Evolutionary conservation across 2,329 filamentous ascomycete genomes (phyloP).

Genomic region (Hymenoscyphus albidus): DNA sequence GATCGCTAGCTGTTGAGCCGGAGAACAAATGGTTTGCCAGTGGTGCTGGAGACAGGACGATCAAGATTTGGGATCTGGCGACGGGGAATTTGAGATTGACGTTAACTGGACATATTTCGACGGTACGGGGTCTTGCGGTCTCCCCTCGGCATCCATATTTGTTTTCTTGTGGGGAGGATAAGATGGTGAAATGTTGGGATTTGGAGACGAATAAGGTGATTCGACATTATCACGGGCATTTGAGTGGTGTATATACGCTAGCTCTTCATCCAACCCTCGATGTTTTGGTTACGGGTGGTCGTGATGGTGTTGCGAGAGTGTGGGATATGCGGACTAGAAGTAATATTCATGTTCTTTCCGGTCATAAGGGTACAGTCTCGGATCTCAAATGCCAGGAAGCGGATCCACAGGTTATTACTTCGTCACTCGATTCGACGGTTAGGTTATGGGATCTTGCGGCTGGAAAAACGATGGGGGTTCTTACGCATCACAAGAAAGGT

Average conservation of each 20-base stretch:
- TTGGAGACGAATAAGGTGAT: constrained; percentile 99
- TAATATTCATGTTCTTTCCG: constrained; percentile 89
- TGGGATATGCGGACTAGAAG: constrained; percentile 98
- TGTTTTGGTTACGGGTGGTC: constrained; percentile 88
- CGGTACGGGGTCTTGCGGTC: constrained; percentile 85
- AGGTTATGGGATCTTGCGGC: constrained; percentile 94
- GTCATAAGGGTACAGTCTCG: constrained; percentile 86
- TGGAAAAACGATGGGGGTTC: constrained; percentile 90
- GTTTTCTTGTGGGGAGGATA: constrained; percentile 97
- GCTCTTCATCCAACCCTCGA: constrained; percentile 92
- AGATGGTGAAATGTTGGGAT: constrained; percentile 99
- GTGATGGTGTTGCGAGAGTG: constrained; percentile 89
- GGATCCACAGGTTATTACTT: constrained; percentile 90
- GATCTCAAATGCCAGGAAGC: constrained; percentile 91
- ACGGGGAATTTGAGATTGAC: constrained; percentile 81
- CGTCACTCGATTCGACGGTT: constrained; percentile 88
- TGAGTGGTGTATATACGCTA: constrained; percentile 92
- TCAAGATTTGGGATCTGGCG: constrained; percentile 98
- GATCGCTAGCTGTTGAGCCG: constrained; percentile 84
- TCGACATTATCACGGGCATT: constrained; percentile 92
- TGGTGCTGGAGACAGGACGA: constrained; percentile 90
- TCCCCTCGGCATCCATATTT: constrained; percentile 93
- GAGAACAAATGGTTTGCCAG: constrained; percentile 98
- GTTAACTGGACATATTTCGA: constrained; percentile 90
- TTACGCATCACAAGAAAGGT: constrained; percentile 98